These are phyloP conservation scores for Shiraia sp. DNA, from an alignment of 2,329 filamentous ascomycete genomes.

Conservation along the genomic window DNA sequence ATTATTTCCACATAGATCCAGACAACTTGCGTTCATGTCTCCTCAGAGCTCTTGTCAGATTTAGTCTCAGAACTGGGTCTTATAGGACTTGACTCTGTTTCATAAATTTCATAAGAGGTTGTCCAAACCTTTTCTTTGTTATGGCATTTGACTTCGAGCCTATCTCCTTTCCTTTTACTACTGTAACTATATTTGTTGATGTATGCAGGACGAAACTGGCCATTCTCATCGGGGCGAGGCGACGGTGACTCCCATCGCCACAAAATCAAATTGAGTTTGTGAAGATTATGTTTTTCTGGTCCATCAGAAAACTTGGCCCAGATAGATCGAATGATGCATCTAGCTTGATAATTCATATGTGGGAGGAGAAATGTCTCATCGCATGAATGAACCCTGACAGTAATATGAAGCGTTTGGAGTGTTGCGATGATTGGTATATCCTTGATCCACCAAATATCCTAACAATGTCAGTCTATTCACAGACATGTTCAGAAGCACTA, in stretches of 20 bases:
- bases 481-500: too few species aligned
- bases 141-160: conserved; percentile 2
- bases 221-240: background rate
- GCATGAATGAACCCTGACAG: background rate
- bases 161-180: background rate
- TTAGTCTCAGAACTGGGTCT: background rate
- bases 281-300: background rate
- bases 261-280: conserved; percentile 7
- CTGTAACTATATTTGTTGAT: conserved; percentile 3
- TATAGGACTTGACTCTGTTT: too few species aligned
- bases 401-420: conserved; percentile 2
- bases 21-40: too few species aligned
- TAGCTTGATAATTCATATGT: conserved; percentile 8
- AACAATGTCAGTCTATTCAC: background rate
- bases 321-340: conserved; percentile 7
- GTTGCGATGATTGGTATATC: conserved; percentile 3
- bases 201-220: background rate
- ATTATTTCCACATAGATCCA: too few species aligned
- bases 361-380: background rate
- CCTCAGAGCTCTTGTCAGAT: background rate
- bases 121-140: background rate
- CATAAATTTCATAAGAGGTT: background rate
- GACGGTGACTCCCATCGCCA: conserved; percentile 14
- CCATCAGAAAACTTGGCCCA: conserved; percentile 4
- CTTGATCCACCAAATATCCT: conserved; percentile 1